phyloP scores from a whole-genome alignment of 73 alveolate species.

The Tetrahymena borealis region DNA sequence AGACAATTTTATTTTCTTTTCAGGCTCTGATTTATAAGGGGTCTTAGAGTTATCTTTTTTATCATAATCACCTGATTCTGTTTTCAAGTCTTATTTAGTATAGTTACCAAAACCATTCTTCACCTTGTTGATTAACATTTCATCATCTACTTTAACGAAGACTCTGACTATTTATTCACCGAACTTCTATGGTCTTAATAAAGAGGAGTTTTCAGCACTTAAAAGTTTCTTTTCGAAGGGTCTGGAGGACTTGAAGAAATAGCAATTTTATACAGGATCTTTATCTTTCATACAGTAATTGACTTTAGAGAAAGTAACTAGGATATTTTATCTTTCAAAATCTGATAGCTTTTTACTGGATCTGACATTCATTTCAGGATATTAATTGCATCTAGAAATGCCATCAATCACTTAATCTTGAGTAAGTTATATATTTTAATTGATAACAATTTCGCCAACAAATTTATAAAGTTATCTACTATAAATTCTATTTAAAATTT shows the following conservation, averaged over 20 bases:
- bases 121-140: background rate
- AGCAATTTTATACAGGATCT: background rate
- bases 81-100: background rate
- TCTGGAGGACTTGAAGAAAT: background rate
- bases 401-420: background rate
- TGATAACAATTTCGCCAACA: background rate
- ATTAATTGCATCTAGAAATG: background rate
- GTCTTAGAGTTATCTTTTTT: background rate
- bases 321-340: background rate
- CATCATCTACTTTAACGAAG: background rate
- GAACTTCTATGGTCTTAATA: background rate
- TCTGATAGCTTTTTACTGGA: background rate
- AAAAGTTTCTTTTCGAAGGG: background rate
- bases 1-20: background rate
- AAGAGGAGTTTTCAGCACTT: background rate
- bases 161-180: background rate
- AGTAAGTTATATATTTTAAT: background rate
- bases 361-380: background rate
- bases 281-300: background rate
- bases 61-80: background rate
- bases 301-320: background rate
- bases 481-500: background rate
- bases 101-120: background rate
- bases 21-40: background rate
- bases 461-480: background rate